Conservation (phyloP, 176 grass and related monocot genomes). For the Canna indica region DNA sequence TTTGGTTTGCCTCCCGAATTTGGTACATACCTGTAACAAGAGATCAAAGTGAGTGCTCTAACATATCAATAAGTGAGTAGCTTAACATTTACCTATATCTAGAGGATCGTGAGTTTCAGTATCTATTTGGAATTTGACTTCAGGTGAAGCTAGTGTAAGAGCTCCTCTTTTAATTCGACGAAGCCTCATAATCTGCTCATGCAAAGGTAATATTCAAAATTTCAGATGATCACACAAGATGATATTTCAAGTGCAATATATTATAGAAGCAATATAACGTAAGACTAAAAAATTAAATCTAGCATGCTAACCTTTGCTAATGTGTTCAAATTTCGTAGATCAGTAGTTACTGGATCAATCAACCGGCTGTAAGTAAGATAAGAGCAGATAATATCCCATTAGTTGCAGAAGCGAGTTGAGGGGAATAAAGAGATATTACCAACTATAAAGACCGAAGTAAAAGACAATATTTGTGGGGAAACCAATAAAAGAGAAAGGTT, state of each 20-base stretch:
- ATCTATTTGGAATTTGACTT: conserved; percentile 98
- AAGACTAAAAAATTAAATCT: conserved; percentile 9
- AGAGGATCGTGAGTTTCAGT: conserved; percentile 99
- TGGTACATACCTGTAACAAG: conserved; percentile 83
- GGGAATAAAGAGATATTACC: not conserved
- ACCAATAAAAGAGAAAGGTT: no score
- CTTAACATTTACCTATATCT: conserved; percentile 64
- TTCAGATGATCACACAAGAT: conserved; percentile 5
- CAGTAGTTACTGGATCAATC: conserved; percentile 82
- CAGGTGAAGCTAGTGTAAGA: conserved; percentile 91
- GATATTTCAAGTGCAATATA: not conserved
- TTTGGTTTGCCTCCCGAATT: conserved; percentile 98
- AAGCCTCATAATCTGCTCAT: conserved; percentile 72
- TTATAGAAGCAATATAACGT: not conserved
- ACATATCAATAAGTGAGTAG: conserved; percentile 8
- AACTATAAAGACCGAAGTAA: not conserved
- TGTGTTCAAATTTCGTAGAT: conserved; percentile 86
- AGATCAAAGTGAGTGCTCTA: conserved; percentile 6
- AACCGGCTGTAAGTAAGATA: conserved; percentile 55
- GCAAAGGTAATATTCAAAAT: conserved; percentile 2
- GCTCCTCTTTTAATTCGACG: conserved; percentile 78
- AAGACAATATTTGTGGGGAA: no score
- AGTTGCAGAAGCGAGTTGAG: not conserved
- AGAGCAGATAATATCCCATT: conserved; percentile 18
- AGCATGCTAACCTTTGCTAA: conserved; percentile 67